Evolutionary conservation across 2,329 filamentous ascomycete genomes (phyloP).

Genomic region (Ophiostoma sp.): DNA sequence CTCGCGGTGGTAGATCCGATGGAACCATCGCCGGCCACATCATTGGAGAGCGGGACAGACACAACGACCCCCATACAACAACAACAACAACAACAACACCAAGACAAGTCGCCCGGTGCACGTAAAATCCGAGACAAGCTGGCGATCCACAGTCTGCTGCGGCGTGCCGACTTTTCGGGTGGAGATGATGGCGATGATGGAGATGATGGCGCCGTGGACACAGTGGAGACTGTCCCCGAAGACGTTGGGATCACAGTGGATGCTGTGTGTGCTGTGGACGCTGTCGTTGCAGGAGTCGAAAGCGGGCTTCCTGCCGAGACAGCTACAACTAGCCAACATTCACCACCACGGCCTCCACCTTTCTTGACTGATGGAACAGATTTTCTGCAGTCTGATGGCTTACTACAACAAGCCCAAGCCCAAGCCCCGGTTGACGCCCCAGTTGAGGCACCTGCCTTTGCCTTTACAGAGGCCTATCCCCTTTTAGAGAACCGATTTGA

Average conservation of each 20-base stretch:
- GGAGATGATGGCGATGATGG: neutral
- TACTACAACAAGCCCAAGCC: neutral
- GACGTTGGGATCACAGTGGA: neutral
- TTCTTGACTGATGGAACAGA: neutral
- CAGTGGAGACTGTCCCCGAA: neutral
- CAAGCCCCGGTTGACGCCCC: no score
- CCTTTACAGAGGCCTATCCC: neutral
- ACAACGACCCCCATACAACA: neutral
- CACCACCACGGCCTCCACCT: neutral
- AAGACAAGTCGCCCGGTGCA: neutral
- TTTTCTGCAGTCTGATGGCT: neutral
- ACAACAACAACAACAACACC: neutral
- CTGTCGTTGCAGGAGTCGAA: no score
- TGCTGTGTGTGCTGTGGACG: neutral
- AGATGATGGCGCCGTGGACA: neutral
- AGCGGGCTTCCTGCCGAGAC: neutral
- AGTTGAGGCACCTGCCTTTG: neutral
- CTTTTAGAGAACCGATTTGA: neutral
- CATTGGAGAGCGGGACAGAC: neutral
- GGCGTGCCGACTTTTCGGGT: neutral
- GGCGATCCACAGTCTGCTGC: neutral
- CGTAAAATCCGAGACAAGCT: neutral
- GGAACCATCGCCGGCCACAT: neutral
- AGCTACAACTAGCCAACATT: neutral
- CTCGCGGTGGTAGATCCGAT: no score